A percentile compares a stretch with the other conserved stretches of the same genome.
Evolutionary conservation across 2,329 filamentous ascomycete species (phyloP).

Genomic region (Seiridium unicorne): DNA sequence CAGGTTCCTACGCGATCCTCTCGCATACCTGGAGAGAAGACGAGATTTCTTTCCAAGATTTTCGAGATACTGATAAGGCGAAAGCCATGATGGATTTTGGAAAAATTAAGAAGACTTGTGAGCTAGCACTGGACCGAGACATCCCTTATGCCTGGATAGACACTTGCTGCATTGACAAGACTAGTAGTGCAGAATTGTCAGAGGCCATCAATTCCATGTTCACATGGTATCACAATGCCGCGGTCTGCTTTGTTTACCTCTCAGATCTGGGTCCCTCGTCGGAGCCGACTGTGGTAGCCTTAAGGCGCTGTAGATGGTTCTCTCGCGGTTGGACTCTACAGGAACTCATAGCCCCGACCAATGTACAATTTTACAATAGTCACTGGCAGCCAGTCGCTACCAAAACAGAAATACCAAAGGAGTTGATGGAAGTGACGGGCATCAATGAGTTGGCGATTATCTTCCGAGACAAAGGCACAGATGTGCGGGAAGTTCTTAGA

Average conservation of each 20-base stretch:
- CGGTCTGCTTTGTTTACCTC: constrained; percentile 18
- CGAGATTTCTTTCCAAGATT: constrained; percentile 28
- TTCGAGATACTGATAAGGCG: neutral
- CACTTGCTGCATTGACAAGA: constrained; percentile 23
- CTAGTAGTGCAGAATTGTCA: constrained; percentile 16
- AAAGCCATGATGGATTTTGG: neutral
- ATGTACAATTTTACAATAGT: constrained; percentile 14
- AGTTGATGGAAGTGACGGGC: no score
- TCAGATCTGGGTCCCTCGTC: constrained; percentile 28
- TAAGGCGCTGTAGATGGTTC: constrained; percentile 8
- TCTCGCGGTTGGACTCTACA: constrained; percentile 20
- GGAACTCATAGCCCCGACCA: constrained; percentile 16
- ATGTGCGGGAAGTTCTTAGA: neutral
- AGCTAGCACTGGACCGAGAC: constrained; percentile 7
- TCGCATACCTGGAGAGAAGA: constrained; percentile 33
- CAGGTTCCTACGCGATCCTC: constrained; percentile 29
- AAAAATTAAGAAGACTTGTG: constrained; percentile 15
- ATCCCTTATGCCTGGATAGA: constrained; percentile 21
- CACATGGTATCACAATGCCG: constrained; percentile 13
- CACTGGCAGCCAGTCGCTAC: constrained; percentile 11
- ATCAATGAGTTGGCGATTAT: no score
- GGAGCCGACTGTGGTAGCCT: constrained; percentile 12
- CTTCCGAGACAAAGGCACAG: no score
- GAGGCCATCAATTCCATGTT: constrained; percentile 21
- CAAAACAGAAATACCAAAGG: neutral